These are phyloP conservation scores for Vaccinium myrtillus DNA, from an alignment of 148 eudicot species.

Conservation along the genomic window DNA sequence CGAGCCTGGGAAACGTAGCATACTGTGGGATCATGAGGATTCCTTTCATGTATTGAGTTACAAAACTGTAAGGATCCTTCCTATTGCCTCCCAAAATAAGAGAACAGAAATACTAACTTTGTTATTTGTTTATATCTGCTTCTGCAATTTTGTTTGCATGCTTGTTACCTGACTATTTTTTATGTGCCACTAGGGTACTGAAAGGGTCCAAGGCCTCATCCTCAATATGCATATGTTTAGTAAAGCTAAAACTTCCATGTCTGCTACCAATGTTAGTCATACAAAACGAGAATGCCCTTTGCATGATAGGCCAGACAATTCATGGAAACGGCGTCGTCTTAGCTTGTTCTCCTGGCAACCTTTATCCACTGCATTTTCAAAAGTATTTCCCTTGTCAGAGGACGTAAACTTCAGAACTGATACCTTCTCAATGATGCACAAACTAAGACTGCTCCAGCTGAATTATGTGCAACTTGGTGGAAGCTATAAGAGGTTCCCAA, in stretches of 20 bases:
- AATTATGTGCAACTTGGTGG: background rate
- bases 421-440: constrained; percentile 12
- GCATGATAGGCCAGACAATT: background rate
- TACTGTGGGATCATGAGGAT: background rate
- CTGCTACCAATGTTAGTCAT: background rate
- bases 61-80: background rate
- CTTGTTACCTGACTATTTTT: background rate
- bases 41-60: constrained; percentile 6
- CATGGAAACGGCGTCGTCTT: constrained; percentile 1
- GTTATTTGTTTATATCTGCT: background rate
- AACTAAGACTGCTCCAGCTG: constrained; percentile 10
- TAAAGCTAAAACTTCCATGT: background rate
- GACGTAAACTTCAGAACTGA: background rate
- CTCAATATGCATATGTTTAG: background rate
- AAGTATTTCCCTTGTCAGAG: background rate
- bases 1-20: constrained; percentile 12
- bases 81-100: background rate
- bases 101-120: background rate
- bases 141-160: background rate
- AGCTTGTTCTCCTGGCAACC: constrained; percentile 2
- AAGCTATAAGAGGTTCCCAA: constrained; percentile 6
- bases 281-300: background rate
- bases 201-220: constrained; percentile 5
- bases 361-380: background rate
- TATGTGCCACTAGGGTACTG: background rate